phyloP scores from a whole-genome alignment of 768 basidiomycete genomes.

The Termitomyces sp. region DNA sequence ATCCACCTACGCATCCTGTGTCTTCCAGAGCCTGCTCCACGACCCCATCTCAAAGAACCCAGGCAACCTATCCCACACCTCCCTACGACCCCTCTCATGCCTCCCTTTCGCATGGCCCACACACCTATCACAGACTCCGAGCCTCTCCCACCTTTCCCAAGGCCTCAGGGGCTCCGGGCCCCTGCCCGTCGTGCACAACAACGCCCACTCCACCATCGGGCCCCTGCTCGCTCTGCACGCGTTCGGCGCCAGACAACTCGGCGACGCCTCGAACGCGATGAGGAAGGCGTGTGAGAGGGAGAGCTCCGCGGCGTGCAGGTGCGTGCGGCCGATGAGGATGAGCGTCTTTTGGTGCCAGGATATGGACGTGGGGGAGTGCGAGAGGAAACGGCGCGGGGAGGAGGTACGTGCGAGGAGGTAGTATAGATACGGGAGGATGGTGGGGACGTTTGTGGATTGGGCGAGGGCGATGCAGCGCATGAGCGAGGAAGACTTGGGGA shows the following conservation, averaged over 20 bases:
- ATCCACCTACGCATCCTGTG: conserved; percentile 17
- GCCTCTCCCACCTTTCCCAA: conserved; percentile 28
- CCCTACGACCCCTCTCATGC: conserved; percentile 28
- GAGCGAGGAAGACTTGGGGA: conserved; percentile 25
- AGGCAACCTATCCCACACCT: conserved; percentile 36
- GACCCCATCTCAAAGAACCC: conserved; percentile 31
- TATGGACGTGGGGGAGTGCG: conserved; percentile 32
- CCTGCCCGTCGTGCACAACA: conserved; percentile 27
- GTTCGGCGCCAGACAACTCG: conserved; percentile 22
- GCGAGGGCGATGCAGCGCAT: conserved; percentile 43
- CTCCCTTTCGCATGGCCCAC: conserved; percentile 23
- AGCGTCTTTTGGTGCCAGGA: conserved; percentile 35
- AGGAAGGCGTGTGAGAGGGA: conserved; percentile 37
- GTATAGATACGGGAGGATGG: conserved; percentile 42
- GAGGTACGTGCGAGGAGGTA: conserved; percentile 42
- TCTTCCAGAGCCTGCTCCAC: conserved; percentile 30
- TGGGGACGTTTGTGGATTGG: conserved; percentile 30
- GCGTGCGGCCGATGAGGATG: conserved; percentile 35
- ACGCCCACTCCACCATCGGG: conserved; percentile 39
- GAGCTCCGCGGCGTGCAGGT: conserved; percentile 36
- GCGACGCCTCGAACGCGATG: conserved; percentile 30
- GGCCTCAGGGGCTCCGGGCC: conserved; percentile 29
- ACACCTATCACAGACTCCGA: conserved; percentile 32
- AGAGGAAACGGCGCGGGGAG: conserved; percentile 29
- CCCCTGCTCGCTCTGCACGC: conserved; percentile 30